Evolutionary conservation across 2,329 filamentous ascomycete genomes (phyloP).

Genomic region (Fusarium denticulatum): DNA sequence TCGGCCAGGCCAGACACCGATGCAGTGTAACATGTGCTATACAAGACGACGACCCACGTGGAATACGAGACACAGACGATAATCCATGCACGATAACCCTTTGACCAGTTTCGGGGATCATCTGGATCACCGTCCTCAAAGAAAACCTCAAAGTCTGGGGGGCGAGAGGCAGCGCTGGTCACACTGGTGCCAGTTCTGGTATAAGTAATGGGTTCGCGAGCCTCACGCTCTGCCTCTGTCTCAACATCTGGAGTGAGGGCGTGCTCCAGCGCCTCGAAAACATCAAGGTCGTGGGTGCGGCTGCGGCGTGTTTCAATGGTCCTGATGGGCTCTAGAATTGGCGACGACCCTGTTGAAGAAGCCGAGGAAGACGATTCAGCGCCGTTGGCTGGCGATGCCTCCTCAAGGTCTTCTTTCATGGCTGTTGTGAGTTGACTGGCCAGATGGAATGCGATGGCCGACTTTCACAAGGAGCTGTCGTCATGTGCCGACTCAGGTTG

Average conservation of each 20-base stretch:
- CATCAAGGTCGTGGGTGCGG: slow-evolving; percentile 39
- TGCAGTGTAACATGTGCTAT: slow-evolving; percentile 82
- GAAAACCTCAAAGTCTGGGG: slow-evolving; percentile 76
- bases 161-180: slow-evolving; percentile 55
- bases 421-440: background rate
- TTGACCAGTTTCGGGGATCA: slow-evolving; percentile 76
- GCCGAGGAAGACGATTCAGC: slow-evolving; percentile 23
- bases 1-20: slow-evolving; percentile 74
- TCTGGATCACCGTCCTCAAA: slow-evolving; percentile 71
- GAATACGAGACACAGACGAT: slow-evolving; percentile 58
- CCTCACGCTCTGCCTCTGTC: slow-evolving; percentile 52
- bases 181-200: slow-evolving; percentile 55
- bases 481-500: slow-evolving; percentile 4
- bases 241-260: slow-evolving; percentile 51
- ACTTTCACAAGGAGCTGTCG: slow-evolving; percentile 15
- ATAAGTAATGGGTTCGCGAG: slow-evolving; percentile 57
- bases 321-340: slow-evolving; percentile 41
- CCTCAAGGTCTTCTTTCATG: slow-evolving; percentile 39
- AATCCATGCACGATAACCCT: slow-evolving; percentile 57
- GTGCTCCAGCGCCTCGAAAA: slow-evolving; percentile 51
- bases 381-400: slow-evolving; percentile 22
- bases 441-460: slow-evolving; percentile 2
- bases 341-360: slow-evolving; percentile 32
- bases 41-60: slow-evolving; percentile 68
- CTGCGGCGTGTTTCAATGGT: slow-evolving; percentile 37